Conservation (phyloP, 768 basidiomycete species). For the Cubamyces sp. region DNA sequence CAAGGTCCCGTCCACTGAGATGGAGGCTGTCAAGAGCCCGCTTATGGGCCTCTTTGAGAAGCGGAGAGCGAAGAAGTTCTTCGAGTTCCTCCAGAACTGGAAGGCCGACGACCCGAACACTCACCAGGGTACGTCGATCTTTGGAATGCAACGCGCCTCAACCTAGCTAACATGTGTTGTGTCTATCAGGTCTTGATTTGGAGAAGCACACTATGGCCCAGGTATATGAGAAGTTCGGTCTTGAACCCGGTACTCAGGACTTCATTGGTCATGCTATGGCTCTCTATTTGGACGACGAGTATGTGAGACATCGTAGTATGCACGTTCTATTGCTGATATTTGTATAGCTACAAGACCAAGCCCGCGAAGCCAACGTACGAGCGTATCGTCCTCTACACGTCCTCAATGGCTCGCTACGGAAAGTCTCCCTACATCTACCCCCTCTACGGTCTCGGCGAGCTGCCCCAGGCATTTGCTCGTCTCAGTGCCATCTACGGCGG, state of each 20-base stretch:
- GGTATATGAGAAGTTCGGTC: slow-evolving; percentile 95
- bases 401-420: slow-evolving; percentile 98
- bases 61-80: slow-evolving; percentile 97
- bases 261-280: slow-evolving; percentile 99
- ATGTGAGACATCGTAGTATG: background rate
- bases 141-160: background rate
- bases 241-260: slow-evolving; percentile 97
- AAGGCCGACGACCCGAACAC: slow-evolving; percentile 94
- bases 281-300: slow-evolving; percentile 92
- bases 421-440: slow-evolving; percentile 99
- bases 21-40: slow-evolving; percentile 93
- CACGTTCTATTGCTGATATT: background rate
- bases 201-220: slow-evolving; percentile 92
- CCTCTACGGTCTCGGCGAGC: slow-evolving; percentile 96
- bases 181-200: slow-evolving; percentile 71
- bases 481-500: slow-evolving; percentile 98
- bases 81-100: slow-evolving; percentile 95
- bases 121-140: slow-evolving; percentile 74
- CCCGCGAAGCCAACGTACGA: slow-evolving; percentile 89
- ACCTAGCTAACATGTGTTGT: background rate
- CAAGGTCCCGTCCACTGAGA: slow-evolving; percentile 96
- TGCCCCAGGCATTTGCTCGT: slow-evolving; percentile 98
- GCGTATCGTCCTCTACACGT: slow-evolving; percentile 95
- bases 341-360: slow-evolving; percentile 84
- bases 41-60: slow-evolving; percentile 99